These are phyloP conservation scores for Metschnikowia anglica DNA, from an alignment of 805 yeast species.

Conservation along the genomic window DNA sequence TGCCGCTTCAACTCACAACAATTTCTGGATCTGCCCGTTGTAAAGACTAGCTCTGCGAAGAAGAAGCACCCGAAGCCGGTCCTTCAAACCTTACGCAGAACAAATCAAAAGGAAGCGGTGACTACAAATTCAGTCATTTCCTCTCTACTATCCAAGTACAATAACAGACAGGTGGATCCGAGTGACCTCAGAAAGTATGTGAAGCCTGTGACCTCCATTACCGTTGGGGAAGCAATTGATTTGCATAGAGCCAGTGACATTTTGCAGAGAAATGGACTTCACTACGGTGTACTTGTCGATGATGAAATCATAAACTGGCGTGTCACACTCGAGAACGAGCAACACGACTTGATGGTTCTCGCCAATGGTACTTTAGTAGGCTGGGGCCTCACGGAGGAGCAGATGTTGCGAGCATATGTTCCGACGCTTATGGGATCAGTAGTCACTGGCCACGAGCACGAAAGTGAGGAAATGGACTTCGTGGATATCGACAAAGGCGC, in stretches of 20 bases:
- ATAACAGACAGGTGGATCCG: conserved; percentile 20
- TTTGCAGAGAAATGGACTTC: conserved; percentile 26
- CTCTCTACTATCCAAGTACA: conserved; percentile 18
- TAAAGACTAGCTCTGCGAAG: conserved; percentile 2
- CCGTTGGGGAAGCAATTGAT: conserved; percentile 72
- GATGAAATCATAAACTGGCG: conserved; percentile 63
- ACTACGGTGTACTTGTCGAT: conserved; percentile 45
- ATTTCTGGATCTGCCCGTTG: not conserved
- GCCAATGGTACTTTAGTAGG: conserved; percentile 79
- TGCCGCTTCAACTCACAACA: conserved; percentile 3
- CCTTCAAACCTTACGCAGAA: conserved; percentile 17
- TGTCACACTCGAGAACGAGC: conserved; percentile 27
- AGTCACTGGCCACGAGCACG: conserved; percentile 45
- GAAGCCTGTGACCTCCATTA: conserved; percentile 62
- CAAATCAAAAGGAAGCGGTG: conserved; percentile 28
- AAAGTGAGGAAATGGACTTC: conserved; percentile 86
- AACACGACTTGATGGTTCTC: conserved; percentile 61
- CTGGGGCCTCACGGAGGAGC: conserved; percentile 72
- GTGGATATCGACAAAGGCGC: conserved; percentile 44
- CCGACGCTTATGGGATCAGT: conserved; percentile 53
- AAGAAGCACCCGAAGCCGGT: conserved; percentile 12
- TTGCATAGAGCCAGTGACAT: conserved; percentile 45
- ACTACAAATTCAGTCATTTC: conserved; percentile 18
- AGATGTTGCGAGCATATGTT: conserved; percentile 45
- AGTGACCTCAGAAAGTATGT: conserved; percentile 29